These are phyloP conservation scores for Bretschneidera sinensis DNA, from an alignment of 345 rosid genomes.

Conservation along the genomic window DNA sequence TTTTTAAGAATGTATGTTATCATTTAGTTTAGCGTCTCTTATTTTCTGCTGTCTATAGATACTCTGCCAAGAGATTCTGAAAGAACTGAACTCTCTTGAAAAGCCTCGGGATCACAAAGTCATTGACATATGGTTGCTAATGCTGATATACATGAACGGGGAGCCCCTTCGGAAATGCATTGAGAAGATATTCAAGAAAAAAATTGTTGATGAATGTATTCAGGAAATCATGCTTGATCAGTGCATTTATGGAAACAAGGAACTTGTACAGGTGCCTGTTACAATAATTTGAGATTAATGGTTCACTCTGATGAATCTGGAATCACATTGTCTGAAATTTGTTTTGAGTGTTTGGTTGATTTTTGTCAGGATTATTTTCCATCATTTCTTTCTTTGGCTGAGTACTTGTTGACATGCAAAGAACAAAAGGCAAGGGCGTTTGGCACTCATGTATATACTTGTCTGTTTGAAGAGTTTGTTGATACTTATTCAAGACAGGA, in stretches of 20 bases:
- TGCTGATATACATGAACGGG: constrained; percentile 60
- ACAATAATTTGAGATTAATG: constrained; percentile 4
- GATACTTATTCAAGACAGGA: constrained; percentile 73
- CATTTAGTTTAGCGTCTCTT: constrained; percentile 4
- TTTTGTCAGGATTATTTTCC: constrained; percentile 62
- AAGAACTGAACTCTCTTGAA: constrained; percentile 55
- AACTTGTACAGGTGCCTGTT: constrained; percentile 52
- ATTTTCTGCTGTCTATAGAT: constrained; percentile 34
- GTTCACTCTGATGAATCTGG: constrained; percentile 9
- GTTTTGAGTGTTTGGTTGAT: constrained; percentile 13
- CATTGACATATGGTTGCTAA: constrained; percentile 77
- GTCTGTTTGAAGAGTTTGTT: constrained; percentile 63
- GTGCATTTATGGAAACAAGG: constrained; percentile 63
- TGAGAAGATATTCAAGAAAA: constrained; percentile 66
- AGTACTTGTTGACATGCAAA: constrained; percentile 67
- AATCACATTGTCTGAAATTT: constrained; percentile 10
- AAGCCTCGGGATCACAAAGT: constrained; percentile 70
- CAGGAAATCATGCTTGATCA: constrained; percentile 61
- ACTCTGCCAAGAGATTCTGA: constrained; percentile 74
- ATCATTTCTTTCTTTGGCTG: constrained; percentile 65
- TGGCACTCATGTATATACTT: constrained; percentile 49
- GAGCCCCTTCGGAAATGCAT: constrained; percentile 49
- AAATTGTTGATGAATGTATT: constrained; percentile 62
- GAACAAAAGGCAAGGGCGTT: constrained; percentile 70
- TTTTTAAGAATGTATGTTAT: constrained; percentile 12